These are phyloP conservation scores for Silene conica DNA, from an alignment of 148 eudicot genomes.

Conservation along the genomic window DNA sequence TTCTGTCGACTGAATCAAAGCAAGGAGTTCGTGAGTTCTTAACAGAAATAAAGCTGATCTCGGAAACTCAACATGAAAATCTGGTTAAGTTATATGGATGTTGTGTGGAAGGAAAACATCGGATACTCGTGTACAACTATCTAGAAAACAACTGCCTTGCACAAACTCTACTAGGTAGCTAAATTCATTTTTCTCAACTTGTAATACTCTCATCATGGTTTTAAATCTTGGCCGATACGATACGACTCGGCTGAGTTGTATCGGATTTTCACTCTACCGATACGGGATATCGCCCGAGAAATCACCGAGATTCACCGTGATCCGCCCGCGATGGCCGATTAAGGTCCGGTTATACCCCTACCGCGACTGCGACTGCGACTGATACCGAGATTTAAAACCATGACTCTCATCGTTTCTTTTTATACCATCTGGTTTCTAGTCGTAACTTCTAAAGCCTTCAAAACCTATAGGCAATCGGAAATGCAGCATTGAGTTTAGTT, in stretches of 20 bases:
- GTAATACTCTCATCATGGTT: too few relatives aligned
- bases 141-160: constrained; percentile 52
- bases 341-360: too few relatives aligned
- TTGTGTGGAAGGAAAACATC: constrained; percentile 41
- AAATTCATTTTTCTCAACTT: background rate
- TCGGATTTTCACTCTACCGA: too few relatives aligned
- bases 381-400: too few relatives aligned
- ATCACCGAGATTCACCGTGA: too few relatives aligned
- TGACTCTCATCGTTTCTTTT: background rate
- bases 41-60: constrained; percentile 43
- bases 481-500: constrained; percentile 27
- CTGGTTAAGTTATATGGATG: constrained; percentile 49
- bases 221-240: too few relatives aligned
- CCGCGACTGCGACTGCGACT: too few relatives aligned
- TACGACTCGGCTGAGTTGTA: too few relatives aligned
- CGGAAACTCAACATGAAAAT: constrained; percentile 41
- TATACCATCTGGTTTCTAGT: background rate
- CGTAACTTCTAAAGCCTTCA: constrained; percentile 8
- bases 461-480: constrained; percentile 22
- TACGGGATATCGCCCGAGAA: too few relatives aligned
- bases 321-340: too few relatives aligned
- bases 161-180: constrained; percentile 42
- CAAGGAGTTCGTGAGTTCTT: constrained; percentile 52
- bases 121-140: constrained; percentile 50
- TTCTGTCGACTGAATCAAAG: constrained; percentile 42